Base-by-base conservation (phyloP, 1,284 basidiomycete genomes). In the Omphalotus olearius region DNA sequence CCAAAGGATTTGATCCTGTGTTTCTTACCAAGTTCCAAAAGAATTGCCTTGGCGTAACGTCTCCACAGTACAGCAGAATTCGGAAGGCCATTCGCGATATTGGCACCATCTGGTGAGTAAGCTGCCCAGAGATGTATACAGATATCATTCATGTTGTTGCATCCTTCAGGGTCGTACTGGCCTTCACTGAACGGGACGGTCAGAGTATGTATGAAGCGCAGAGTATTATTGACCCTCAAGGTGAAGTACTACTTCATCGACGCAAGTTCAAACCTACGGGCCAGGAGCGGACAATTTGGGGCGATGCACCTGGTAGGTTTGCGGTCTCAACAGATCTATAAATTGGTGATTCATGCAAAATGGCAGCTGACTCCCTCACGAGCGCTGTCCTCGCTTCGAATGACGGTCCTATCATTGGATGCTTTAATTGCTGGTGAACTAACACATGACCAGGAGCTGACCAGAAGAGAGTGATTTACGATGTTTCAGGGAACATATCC, bases 281-380 rank as follows among this genome's bases (percentile, higher is more conserved):
- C n/a, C 55, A 56, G 13, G 59, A 60, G 40, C 55, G 59, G 18
- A 60, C 59, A 4, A 55, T 60, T n/a, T 60, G 57, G 56, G 59
- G 59, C 18, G 59, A 60, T 41, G 59, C 50, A 26, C 55, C 59
- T 20, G 59, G 57, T 57, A 23, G 3, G 17, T 30, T 16, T 16
- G 37, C 36, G 13, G 4, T 26, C 17, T 45, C 17, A n/a, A 11
- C 50, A 11, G 20, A 6, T 7, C 16, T 43, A 17, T 17, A 20
- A 23, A 26, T 46, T 28, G 18, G 4, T n/a, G 6, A 9, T 30
- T 25, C 13, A 28, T 23, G 7, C 16, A 10, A 4, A n/a, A 2
- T 30, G 13, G 1, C 23, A 56, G 57, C 47, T 11, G 57, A 59
- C 33, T 59, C 55, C 3, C 45, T 56, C 7, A 56, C 55, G 45